phyloP scores from a whole-genome alignment of 768 basidiomycete genomes.

The Boletus pseudopeckii region DNA sequence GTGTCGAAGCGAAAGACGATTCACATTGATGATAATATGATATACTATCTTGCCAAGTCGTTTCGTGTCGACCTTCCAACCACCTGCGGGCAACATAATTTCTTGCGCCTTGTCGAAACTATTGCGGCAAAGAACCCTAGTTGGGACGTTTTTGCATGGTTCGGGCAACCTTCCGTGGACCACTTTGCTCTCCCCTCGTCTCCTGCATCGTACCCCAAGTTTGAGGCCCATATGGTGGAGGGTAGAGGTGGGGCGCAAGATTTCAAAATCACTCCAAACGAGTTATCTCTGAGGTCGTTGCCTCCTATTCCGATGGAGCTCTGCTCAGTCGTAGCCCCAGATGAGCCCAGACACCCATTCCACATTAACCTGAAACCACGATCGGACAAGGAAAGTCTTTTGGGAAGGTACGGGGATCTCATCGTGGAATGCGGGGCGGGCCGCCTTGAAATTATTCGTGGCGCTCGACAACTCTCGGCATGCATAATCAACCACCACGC shows the following conservation, averaged over 20 bases:
- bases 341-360: not conserved
- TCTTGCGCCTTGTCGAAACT: slow-evolving; percentile 13
- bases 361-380: not conserved
- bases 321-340: not conserved
- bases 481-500: slow-evolving; percentile 8
- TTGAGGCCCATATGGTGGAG: not conserved
- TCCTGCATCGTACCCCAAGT: slow-evolving; percentile 10
- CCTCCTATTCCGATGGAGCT: slow-evolving; percentile 4
- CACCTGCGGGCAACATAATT: not conserved
- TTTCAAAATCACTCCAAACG: not conserved
- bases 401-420: not conserved
- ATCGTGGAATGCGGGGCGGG: slow-evolving; percentile 3
- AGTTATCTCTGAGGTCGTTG: slow-evolving; percentile 1
- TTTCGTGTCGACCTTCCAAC: slow-evolving; percentile 10
- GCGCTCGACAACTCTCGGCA: not conserved
- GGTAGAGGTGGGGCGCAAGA: not conserved
- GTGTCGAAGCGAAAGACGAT: slow-evolving; percentile 20
- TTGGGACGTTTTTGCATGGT: slow-evolving; percentile 17
- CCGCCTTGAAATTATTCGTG: not conserved
- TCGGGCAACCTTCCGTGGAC: slow-evolving; percentile 6
- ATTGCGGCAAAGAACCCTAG: not conserved
- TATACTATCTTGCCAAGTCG: slow-evolving; percentile 18
- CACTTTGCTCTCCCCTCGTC: slow-evolving; percentile 13
- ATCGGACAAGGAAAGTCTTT: not conserved
- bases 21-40: slow-evolving; percentile 12